Evolutionary conservation across 192 early-diverging fungal species (phyloP).

Genomic region (Rhizoclosmatium sp.): DNA sequence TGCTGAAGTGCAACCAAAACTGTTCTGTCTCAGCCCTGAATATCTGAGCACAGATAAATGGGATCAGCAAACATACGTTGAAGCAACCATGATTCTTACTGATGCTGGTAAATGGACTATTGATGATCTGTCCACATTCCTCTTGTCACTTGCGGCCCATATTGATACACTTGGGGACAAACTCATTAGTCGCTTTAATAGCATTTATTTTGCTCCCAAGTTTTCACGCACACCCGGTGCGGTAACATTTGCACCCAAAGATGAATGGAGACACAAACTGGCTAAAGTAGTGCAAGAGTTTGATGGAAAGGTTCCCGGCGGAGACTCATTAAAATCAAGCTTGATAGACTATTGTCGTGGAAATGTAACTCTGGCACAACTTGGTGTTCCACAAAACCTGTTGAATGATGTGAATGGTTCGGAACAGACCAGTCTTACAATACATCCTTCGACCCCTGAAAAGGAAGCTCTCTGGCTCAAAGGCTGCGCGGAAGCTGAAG

Average conservation of each 20-base stretch:
- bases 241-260: slow-evolving; percentile 23
- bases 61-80: slow-evolving; percentile 41
- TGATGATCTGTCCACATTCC: slow-evolving; percentile 50
- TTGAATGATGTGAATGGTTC: background rate
- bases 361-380: slow-evolving; percentile 27
- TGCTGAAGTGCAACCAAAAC: background rate
- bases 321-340: slow-evolving; percentile 21
- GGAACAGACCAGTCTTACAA: background rate
- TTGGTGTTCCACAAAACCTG: slow-evolving; percentile 14
- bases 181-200: slow-evolving; percentile 36
- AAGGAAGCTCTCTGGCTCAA: slow-evolving; percentile 17
- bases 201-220: slow-evolving; percentile 41
- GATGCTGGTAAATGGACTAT: slow-evolving; percentile 45
- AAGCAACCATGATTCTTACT: slow-evolving; percentile 37
- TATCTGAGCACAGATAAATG: slow-evolving; percentile 33
- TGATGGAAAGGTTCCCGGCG: background rate
- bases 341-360: slow-evolving; percentile 41
- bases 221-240: slow-evolving; percentile 16
- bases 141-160: slow-evolving; percentile 41
- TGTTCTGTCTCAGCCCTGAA: slow-evolving; percentile 27
- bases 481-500: slow-evolving; percentile 31
- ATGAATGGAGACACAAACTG: slow-evolving; percentile 36
- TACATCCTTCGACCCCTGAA: background rate
- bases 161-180: slow-evolving; percentile 40
- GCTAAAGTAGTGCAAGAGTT: slow-evolving; percentile 26